Evolutionary conservation across 208 protist species (phyloP).

Genomic region (Leishmania amazonensis): DNA sequence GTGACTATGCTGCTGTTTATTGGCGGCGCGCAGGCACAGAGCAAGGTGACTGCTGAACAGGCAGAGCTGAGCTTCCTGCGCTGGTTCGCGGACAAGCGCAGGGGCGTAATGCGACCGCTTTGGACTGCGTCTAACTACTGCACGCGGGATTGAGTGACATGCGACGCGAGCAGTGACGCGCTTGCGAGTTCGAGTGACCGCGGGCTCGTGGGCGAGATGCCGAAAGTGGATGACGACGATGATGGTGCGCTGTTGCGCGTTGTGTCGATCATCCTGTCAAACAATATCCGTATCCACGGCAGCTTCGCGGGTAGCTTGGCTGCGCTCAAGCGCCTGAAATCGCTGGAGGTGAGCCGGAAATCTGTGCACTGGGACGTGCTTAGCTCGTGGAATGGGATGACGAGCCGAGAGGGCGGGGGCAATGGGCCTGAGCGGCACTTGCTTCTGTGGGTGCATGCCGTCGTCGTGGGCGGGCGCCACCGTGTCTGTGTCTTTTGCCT

Average conservation of each 20-base stretch:
- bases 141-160: constrained; percentile 26
- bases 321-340: constrained; percentile 21
- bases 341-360: constrained; percentile 23
- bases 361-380: constrained; percentile 17
- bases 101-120: constrained; percentile 10
- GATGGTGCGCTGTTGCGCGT: constrained; percentile 4
- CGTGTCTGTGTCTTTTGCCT: constrained; percentile 2
- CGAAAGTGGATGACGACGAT: constrained; percentile 4
- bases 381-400: constrained; percentile 22
- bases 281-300: constrained; percentile 22
- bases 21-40: constrained; percentile 4
- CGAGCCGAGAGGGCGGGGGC: background rate
- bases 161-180: constrained; percentile 27
- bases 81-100: constrained; percentile 21
- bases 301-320: constrained; percentile 15
- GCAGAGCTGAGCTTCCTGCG: constrained; percentile 29
- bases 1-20: constrained; percentile 14
- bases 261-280: constrained; percentile 30
- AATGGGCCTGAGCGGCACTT: constrained; percentile 20
- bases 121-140: constrained; percentile 33
- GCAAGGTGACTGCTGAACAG: constrained; percentile 6
- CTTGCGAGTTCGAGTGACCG: constrained; percentile 17
- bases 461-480: constrained; percentile 6
- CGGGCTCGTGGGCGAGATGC: constrained; percentile 20
- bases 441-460: constrained; percentile 28